Evolutionary conservation across 768 basidiomycete genomes (phyloP), one percentile per base, ranked within the genome.

Genomic region (Russula sp.): DNA sequence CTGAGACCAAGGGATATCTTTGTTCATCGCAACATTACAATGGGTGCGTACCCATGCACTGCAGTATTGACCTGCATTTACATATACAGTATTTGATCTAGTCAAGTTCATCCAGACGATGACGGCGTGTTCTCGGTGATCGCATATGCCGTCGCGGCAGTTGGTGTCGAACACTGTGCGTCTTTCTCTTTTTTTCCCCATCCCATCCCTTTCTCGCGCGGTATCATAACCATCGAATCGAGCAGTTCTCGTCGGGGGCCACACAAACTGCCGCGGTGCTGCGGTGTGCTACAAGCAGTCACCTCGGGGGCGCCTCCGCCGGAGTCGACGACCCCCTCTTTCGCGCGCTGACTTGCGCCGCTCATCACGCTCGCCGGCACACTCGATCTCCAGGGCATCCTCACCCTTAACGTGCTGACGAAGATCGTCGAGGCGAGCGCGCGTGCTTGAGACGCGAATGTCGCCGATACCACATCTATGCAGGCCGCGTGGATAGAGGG

Each of bases 1-100:
- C 90, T 20, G 91, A 92, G 79, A 65, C 93, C 93, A 0, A 93
- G 92, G 56, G 86, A 87, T 47, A 82, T 90, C 63, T 94, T 95
- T 68, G 84, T 87, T 34, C 85, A 92, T 73, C 78, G 93, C 50
- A 94, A 94, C 73, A 86, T 95, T 66, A 92, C 91, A 56, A 94
- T n/a, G n/a, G 95, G 87, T 90, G 66, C 95, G 87, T 90, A 66
- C 60, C 46, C 58, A 39, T 42, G 10, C 7, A n/a, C n/a, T n/a
- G n/a, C n/a, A 20, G 34, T 5, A 32, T 29, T 34, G 20, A 56
- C 18, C 22, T 47, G 50, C 53, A n/a, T 36, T 35, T 29, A 39
- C 48, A 13, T 11, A 3, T 58, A 41, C n/a, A n/a, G n/a, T n/a
- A n/a, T n/a, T n/a, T n/a, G n/a, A n/a, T n/a, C n/a, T 66, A 90